A percentile compares a stretch with the other conserved stretches of the same genome.
Conservation (phyloP, 1,139 yeast species). For the Blastobotrys aristatus region DNA sequence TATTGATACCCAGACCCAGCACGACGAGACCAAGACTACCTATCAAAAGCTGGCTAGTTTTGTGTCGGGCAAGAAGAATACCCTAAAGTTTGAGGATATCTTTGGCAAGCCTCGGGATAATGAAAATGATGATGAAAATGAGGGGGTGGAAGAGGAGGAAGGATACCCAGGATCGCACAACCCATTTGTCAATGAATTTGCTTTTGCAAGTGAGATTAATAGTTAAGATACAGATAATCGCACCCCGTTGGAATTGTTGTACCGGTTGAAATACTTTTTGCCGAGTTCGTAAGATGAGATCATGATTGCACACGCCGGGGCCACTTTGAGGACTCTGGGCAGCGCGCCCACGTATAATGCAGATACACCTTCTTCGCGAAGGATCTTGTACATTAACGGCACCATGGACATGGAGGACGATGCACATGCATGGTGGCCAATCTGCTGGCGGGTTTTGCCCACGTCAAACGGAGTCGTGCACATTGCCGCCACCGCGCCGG, state of each 20-base stretch:
- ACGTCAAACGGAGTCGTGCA: conserved; percentile 95
- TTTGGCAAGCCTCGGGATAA: conserved; percentile 3
- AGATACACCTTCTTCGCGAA: conserved; percentile 62
- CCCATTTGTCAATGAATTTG: conserved; percentile 7
- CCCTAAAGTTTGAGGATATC: conserved; percentile 13
- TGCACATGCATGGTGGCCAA: conserved; percentile 38
- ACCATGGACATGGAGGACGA: conserved; percentile 49
- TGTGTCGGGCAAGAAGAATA: conserved; percentile 12
- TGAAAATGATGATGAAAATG: background rate
- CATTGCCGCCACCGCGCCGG: conserved; percentile 83
- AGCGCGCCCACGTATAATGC: conserved; percentile 81
- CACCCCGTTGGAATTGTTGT: conserved; percentile 15
- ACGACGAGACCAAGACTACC: background rate
- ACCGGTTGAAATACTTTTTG: conserved; percentile 49
- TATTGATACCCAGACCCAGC: background rate
- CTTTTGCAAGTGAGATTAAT: background rate
- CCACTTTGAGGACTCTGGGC: conserved; percentile 85
- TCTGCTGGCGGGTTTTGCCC: conserved; percentile 90
- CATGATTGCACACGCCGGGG: conserved; percentile 99
- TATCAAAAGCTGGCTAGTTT: conserved; percentile 11
- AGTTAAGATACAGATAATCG: background rate
- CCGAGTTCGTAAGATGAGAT: conserved; percentile 91
- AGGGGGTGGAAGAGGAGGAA: background rate
- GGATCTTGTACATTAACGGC: conserved; percentile 55
- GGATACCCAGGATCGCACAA: conserved; percentile 3